phyloP scores from a whole-genome alignment of 2,329 filamentous ascomycete species.

The Pleoardoris graminearum region DNA sequence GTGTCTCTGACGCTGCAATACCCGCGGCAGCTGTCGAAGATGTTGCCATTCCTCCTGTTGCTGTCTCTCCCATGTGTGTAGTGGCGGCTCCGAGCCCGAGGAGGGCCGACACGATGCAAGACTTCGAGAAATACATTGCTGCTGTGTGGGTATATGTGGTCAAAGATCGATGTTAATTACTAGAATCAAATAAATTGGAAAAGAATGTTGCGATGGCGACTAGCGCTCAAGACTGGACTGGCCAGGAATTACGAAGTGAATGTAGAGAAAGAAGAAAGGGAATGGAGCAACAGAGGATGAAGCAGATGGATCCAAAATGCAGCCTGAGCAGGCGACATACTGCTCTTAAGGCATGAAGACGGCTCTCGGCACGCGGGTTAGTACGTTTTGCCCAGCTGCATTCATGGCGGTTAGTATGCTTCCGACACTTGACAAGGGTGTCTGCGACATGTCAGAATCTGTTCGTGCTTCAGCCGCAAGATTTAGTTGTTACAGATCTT shows the following conservation, averaged over 20 bases:
- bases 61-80: slow-evolving; percentile 17
- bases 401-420: slow-evolving; percentile 33
- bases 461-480: slow-evolving; percentile 43
- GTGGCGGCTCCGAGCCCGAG: slow-evolving; percentile 35
- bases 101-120: slow-evolving; percentile 35
- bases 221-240: slow-evolving; percentile 47
- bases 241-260: slow-evolving; percentile 44
- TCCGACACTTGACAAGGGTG: slow-evolving; percentile 36
- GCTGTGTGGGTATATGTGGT: slow-evolving; percentile 12
- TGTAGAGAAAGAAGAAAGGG: slow-evolving; percentile 39
- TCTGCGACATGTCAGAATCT: slow-evolving; percentile 45
- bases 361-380: slow-evolving; percentile 23
- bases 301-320: slow-evolving; percentile 34
- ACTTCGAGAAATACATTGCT: slow-evolving; percentile 43
- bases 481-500: slow-evolving; percentile 27
- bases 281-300: slow-evolving; percentile 33
- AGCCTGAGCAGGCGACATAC: slow-evolving; percentile 41
- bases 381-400: slow-evolving; percentile 29
- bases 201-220: slow-evolving; percentile 38
- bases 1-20: slow-evolving; percentile 26
- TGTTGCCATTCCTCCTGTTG: slow-evolving; percentile 1
- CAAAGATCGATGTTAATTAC: slow-evolving; percentile 33
- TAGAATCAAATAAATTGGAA: slow-evolving; percentile 25
- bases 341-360: slow-evolving; percentile 46
- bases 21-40: slow-evolving; percentile 13